Base-by-base conservation (phyloP, 2,329 filamentous ascomycete genomes). In the Immersiporthe knoxdaviesiana region DNA sequence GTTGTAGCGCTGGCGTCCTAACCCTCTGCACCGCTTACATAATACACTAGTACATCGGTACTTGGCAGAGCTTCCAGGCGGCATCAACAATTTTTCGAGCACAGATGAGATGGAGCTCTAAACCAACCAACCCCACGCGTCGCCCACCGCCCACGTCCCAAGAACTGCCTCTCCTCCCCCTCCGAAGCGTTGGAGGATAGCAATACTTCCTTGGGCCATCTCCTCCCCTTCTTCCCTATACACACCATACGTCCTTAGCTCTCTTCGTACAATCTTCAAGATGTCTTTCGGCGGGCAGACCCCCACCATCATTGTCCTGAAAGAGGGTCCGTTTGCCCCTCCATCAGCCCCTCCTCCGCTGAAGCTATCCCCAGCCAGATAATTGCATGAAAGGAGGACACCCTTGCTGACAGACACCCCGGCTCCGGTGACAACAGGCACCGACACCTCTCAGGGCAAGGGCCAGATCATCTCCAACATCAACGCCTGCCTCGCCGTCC, bases 201-300 rank as follows among this genome's bases (percentile, higher is more conserved):
- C 24, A 56, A 32, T 56, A 18, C 24, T 30, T 30, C 6, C 52
- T 56, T 32, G 52, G 56, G 35, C 37, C 3, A 8, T 27, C 35
- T 27, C n/a, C n/a, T 44, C 35, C 59, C n/a, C 59, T 41, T 24
- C 3, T 12, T 21, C 3, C 12, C 16, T 44, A 37, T 41, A 4
- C 37, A 27, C 35, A 24, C n/a, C 21, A 37, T 62, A 62, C 39
- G 18, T 18, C 32, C 59, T 3, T 14, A 12, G 35, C 35, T 37
- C 12, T 27, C 59, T 21, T 44, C 16, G 41, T 21, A 30, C 41
- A 30, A 8, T 63, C 11, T 70, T 73, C 78, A 85, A 77, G 75
- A 97, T 97, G 94, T 97, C 94, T 80, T 97, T 97, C 85, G 93
- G 93, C 84, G 94, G 94, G 80, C 95, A 97, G 84, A 96, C 95